Conservation (phyloP, 169 alveolate species). For the Cryptosporidium baileyi region DNA sequence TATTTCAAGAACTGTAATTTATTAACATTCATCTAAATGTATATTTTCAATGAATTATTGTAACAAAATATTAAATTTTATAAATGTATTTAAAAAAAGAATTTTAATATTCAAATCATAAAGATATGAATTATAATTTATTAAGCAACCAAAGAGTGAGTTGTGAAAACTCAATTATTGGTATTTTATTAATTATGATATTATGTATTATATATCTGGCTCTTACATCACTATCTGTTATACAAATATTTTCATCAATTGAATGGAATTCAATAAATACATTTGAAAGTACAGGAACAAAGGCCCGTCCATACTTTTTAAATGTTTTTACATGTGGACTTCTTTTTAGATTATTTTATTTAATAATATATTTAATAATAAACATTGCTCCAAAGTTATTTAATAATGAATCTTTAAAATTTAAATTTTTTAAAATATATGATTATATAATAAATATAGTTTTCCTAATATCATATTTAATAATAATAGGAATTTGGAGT, state of each 20-base stretch:
- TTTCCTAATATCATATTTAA: constrained; percentile 30
- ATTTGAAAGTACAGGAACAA: constrained; percentile 53
- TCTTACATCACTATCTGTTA: constrained; percentile 3
- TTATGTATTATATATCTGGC: neutral
- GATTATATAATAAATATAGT: neutral
- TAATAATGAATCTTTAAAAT: neutral
- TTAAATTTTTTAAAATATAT: neutral
- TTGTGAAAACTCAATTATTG: too few relatives aligned
- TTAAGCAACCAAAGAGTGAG: too few relatives aligned
- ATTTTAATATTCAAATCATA: too few relatives aligned
- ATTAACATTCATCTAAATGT: too few relatives aligned
- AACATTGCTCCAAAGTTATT: neutral
- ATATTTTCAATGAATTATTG: too few relatives aligned
- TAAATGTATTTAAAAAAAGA: too few relatives aligned
- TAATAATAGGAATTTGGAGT: constrained; percentile 38
- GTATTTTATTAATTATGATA: too few relatives aligned
- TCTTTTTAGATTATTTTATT: constrained; percentile 12
- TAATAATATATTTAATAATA: neutral
- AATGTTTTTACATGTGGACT: constrained; percentile 2
- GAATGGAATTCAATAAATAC: neutral
- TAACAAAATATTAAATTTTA: too few relatives aligned
- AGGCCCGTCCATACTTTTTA: constrained; percentile 41
- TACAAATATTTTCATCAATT: constrained; percentile 8
- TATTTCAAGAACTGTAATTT: too few relatives aligned
- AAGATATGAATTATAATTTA: too few relatives aligned